Conservation (phyloP, 345 rosid species). For the Odontarrhena argentea region DNA sequence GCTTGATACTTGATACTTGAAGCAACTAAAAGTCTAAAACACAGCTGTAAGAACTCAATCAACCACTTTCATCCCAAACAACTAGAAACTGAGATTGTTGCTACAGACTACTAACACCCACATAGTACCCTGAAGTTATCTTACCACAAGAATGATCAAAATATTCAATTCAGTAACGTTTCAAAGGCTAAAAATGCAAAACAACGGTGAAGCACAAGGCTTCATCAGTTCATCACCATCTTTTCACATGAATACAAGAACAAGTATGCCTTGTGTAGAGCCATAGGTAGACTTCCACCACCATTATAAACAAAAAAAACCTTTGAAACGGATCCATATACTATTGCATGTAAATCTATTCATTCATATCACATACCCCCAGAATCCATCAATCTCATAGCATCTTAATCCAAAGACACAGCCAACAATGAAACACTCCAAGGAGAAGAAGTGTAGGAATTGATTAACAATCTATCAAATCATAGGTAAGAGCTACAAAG, state of each 20-base stretch:
- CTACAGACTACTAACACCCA: background rate
- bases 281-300: background rate
- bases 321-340: background rate
- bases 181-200: background rate
- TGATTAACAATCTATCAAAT: background rate
- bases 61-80: background rate
- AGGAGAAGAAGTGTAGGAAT: background rate
- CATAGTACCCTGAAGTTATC: background rate
- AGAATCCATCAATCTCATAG: constrained; percentile 1
- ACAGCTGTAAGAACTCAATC: background rate
- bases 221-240: background rate
- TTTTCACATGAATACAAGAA: background rate
- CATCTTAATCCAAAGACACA: background rate
- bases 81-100: background rate
- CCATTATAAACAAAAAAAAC: background rate
- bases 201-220: background rate
- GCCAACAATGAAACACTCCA: constrained; percentile 3
- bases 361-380: background rate
- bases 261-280: background rate
- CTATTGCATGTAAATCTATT: background rate
- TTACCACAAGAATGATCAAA: background rate
- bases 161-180: background rate
- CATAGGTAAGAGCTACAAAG: background rate
- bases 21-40: background rate
- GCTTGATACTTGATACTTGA: background rate